These are phyloP conservation scores for Penicillium decumbens DNA, from an alignment of 2,329 filamentous ascomycete species.

Conservation along the genomic window DNA sequence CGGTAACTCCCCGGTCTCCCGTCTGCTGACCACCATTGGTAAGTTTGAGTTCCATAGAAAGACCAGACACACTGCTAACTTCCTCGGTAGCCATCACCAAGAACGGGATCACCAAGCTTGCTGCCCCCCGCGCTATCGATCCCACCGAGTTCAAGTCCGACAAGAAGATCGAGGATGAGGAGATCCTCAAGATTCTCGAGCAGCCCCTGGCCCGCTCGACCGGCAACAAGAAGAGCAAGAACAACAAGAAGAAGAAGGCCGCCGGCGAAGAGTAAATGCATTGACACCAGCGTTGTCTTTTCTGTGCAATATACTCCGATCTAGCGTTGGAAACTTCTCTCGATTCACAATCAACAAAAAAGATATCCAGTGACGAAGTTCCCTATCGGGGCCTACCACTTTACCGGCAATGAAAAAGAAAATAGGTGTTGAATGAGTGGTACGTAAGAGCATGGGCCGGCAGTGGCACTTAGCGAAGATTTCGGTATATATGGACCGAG, in stretches of 20 bases:
- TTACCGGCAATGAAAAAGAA: conserved; percentile 11
- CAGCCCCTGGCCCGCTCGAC: conserved; percentile 66
- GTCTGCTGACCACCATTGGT: conserved; percentile 90
- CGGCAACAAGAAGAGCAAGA: conserved; percentile 75
- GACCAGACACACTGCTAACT: conserved; percentile 20
- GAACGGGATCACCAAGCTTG: conserved; percentile 86
- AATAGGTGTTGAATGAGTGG: conserved; percentile 9
- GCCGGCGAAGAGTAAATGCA: conserved; percentile 40
- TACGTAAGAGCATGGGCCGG: conserved; percentile 1
- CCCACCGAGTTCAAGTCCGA: conserved; percentile 82
- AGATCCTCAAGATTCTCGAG: conserved; percentile 90
- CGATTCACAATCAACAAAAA: conserved; percentile 14
- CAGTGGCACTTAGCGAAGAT: conserved; percentile 5
- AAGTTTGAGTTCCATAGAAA: conserved; percentile 43
- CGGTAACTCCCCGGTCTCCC: conserved; percentile 76
- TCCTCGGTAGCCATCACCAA: conserved; percentile 75
- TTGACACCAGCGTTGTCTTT: conserved; percentile 16
- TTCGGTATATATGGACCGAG: conserved; percentile 8
- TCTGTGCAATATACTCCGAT: conserved; percentile 18
- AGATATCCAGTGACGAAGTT: conserved; percentile 24
- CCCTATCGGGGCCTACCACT: conserved; percentile 13
- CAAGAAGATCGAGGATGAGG: conserved; percentile 96
- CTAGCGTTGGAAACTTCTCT: conserved; percentile 12
- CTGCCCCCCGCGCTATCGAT: conserved; percentile 70
- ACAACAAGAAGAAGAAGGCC: conserved; percentile 80